Evolutionary conservation across 2,329 filamentous ascomycete species (phyloP).

Genomic region (Aspergillus glaucus): DNA sequence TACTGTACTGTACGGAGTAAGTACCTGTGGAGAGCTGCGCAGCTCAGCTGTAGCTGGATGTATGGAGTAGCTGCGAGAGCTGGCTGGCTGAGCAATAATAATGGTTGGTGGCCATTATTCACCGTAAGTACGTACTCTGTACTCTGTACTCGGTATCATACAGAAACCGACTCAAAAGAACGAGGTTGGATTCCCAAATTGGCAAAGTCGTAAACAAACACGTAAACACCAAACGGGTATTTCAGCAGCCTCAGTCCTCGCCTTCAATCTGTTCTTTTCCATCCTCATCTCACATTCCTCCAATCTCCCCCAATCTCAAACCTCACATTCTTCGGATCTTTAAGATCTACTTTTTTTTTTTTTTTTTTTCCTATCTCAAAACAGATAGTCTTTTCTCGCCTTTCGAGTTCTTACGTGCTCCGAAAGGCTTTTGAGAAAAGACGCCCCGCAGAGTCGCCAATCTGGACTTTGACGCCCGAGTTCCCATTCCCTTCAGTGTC

Average conservation of each 20-base stretch:
- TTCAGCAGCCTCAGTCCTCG: background rate
- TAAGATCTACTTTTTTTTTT: constrained; percentile 11
- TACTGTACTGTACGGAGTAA: no score
- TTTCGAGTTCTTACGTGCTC: constrained; percentile 41
- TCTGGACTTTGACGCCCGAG: constrained; percentile 99
- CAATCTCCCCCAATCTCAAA: constrained; percentile 14
- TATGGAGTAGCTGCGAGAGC: no score
- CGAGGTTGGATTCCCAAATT: constrained; percentile 7
- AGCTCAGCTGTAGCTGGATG: no score
- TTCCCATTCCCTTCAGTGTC: constrained; percentile 99
- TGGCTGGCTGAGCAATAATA: background rate
- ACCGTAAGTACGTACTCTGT: no score
- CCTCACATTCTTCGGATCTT: background rate
- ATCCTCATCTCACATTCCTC: constrained; percentile 4
- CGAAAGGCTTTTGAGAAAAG: constrained; percentile 62
- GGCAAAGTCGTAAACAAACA: constrained; percentile 19
- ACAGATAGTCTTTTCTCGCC: constrained; percentile 42
- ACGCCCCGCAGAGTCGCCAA: constrained; percentile 75
- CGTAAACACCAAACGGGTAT: constrained; percentile 2
- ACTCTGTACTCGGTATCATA: no score
- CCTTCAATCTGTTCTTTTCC: constrained; percentile 2
- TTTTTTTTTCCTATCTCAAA: constrained; percentile 22
- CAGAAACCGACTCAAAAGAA: background rate
- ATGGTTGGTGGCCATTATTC: no score
- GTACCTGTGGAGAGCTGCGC: no score